Evolutionary conservation across 192 early-diverging fungal genomes (phyloP).

Genomic region (Linnemannia exigua): DNA sequence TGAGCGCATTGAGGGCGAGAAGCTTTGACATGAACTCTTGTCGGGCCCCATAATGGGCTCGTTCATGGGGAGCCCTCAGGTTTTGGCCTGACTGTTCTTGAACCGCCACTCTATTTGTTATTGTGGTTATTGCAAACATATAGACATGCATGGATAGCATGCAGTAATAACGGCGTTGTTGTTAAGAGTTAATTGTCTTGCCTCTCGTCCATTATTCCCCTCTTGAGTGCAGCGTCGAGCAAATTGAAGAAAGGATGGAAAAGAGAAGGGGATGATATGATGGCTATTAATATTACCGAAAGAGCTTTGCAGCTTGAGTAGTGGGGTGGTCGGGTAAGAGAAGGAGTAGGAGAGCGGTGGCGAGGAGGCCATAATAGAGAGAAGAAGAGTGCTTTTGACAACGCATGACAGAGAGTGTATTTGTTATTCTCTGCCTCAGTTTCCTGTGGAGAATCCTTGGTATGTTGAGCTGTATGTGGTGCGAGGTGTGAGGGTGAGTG

Average conservation of each 20-base stretch:
- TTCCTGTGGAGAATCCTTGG: not conserved
- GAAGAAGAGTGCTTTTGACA: not conserved
- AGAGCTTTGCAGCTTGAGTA: not conserved
- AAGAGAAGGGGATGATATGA: not conserved
- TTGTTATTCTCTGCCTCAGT: not conserved
- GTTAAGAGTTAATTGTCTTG: no score
- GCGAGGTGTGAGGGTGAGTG: not conserved
- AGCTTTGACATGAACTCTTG: constrained; percentile 1
- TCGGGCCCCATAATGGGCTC: constrained; percentile 8
- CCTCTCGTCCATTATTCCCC: no score
- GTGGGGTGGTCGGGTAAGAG: not conserved
- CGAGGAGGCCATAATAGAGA: not conserved
- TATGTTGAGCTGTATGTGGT: not conserved
- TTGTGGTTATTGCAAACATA: not conserved
- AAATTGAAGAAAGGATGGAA: no score
- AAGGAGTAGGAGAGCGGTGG: not conserved
- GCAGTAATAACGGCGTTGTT: no score
- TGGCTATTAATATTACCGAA: not conserved
- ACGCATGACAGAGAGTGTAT: not conserved
- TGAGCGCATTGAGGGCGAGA: not conserved
- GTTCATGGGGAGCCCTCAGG: not conserved
- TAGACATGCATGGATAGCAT: not conserved
- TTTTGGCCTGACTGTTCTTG: not conserved
- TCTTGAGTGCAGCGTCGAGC: no score
- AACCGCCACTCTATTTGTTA: not conserved